Base-by-base conservation (phyloP, 306 rosid species). In the Pachyrhizus erosus region DNA sequence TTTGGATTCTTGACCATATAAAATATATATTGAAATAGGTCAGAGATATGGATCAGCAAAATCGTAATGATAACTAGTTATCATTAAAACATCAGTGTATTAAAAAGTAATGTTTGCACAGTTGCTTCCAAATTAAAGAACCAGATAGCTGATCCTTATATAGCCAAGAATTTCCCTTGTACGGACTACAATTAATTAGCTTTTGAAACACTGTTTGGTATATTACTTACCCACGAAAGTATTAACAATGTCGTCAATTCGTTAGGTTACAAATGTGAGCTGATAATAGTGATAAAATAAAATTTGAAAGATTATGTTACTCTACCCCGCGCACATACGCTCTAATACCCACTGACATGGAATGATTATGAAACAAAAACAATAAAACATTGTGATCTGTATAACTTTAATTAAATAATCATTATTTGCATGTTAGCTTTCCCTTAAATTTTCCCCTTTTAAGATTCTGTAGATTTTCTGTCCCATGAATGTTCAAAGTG, bases 391-490 rank as follows among this genome's bases (percentile, higher is more conserved):
- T 62, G 75, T 82, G 42, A 29, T 74, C 62, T 79, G 80, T 51
- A 75, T 43, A 62, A 31, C 71, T 58, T 74, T 42, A 74, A 82
- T 83, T 69, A 81, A 62, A 55, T 77, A 48, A 82, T 75, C 49
- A 14, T 69, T 70, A 74, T 67, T 79, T 65, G 49, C 33, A 79
- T 75, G 66, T 29, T 77, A 77, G 43, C 89, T 76, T 90, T 85
- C 70, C 75, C 88, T 48, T 80, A 77, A 73, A 71, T 82, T 87
- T 84, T 78, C 33, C 83, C 84, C 82, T 85, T 84, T 81, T 80
- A 80, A 88, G 97, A 92, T 92, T 89, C 88, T 89, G 86, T 66
- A 87, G 91, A 91, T 93, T 85, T 88, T 79, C 79, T 91, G 89
- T 88, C 88, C 89, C 89, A 75, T 85, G 87, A 75, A 85, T 84